phyloP scores from a whole-genome alignment of 768 basidiomycete species.

The Butyriboletus loyo region DNA sequence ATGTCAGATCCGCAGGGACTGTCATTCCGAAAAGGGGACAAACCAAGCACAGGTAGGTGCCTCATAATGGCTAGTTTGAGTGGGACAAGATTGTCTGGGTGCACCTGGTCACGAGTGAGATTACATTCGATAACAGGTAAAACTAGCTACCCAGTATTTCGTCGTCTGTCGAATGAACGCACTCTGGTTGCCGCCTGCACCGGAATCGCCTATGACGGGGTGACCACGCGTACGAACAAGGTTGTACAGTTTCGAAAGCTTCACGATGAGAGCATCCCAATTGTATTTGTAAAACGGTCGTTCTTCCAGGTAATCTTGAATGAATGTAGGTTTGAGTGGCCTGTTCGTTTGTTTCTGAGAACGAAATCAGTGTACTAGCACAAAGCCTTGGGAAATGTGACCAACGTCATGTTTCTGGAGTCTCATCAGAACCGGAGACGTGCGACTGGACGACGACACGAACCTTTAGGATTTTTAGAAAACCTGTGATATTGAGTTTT shows the following conservation, averaged over 20 bases:
- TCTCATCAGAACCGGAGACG: constrained; percentile 4
- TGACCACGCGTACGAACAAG: constrained; percentile 94
- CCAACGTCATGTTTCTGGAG: constrained; percentile 88
- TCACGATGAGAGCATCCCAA: constrained; percentile 94
- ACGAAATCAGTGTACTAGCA: constrained; percentile 6
- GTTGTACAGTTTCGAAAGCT: constrained; percentile 91
- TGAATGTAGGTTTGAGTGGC: constrained; percentile 81
- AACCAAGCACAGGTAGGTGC: constrained; percentile 91
- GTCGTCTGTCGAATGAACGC: constrained; percentile 99
- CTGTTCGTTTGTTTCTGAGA: constrained; percentile 87
- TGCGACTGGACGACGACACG: constrained; percentile 8
- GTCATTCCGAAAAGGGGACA: constrained; percentile 16
- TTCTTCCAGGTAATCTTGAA: constrained; percentile 88
- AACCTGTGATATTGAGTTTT: constrained; percentile 97
- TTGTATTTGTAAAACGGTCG: constrained; percentile 97
- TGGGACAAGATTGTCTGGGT: constrained; percentile 91
- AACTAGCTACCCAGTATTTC: constrained; percentile 90
- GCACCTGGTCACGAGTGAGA: constrained; percentile 45
- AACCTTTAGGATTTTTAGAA: constrained; percentile 97
- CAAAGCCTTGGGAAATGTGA: not conserved
- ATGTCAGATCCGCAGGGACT: constrained; percentile 1
- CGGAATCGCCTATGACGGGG: constrained; percentile 89
- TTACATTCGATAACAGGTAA: not conserved
- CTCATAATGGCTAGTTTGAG: constrained; percentile 91
- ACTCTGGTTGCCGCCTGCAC: constrained; percentile 92